Evolutionary conservation across 495 filamentous ascomycete genomes (phyloP).

Genomic region (Talaromyces trachyspermus): DNA sequence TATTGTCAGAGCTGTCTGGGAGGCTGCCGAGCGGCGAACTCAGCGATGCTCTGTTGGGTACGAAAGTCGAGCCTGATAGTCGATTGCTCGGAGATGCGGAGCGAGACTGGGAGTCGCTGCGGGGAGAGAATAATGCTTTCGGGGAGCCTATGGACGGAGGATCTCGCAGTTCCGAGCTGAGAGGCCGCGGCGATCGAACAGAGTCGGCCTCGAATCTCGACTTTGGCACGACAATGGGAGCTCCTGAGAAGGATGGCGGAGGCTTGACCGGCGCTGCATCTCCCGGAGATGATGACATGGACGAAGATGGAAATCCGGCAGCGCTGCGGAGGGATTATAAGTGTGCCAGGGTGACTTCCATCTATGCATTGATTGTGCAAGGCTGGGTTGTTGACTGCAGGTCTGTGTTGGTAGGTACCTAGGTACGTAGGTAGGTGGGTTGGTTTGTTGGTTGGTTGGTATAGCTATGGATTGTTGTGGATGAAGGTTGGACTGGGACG

Average conservation of each 20-base stretch:
- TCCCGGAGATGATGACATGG: conserved; percentile 57
- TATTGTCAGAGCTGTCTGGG: conserved; percentile 50
- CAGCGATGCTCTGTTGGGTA: conserved; percentile 50
- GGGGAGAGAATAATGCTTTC: conserved; percentile 30
- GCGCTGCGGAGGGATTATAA: conserved; percentile 1
- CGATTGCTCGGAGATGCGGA: conserved; percentile 46
- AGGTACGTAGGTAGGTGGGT: too few species aligned
- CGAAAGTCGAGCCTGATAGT: conserved; percentile 52
- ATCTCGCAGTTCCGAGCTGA: conserved; percentile 43
- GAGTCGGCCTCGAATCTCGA: conserved; percentile 33
- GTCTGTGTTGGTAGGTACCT: too few species aligned
- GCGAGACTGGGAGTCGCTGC: conserved; percentile 47
- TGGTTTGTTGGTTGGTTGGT: too few species aligned
- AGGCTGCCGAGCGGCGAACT: conserved; percentile 41
- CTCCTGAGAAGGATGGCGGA: conserved; percentile 48
- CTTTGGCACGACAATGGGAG: conserved; percentile 46
- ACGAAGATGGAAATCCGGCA: conserved; percentile 21
- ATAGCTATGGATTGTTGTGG: too few species aligned
- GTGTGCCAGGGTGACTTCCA: conserved; percentile 4
- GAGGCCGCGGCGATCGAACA: conserved; percentile 28
- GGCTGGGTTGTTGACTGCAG: background rate
- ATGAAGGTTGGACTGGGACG: too few species aligned
- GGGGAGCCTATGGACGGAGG: conserved; percentile 46
- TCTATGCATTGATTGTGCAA: conserved; percentile 8
- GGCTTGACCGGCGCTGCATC: conserved; percentile 56